Evolutionary conservation across 2,329 filamentous ascomycete species (phyloP).

Genomic region (Setomelanomma holmii): DNA sequence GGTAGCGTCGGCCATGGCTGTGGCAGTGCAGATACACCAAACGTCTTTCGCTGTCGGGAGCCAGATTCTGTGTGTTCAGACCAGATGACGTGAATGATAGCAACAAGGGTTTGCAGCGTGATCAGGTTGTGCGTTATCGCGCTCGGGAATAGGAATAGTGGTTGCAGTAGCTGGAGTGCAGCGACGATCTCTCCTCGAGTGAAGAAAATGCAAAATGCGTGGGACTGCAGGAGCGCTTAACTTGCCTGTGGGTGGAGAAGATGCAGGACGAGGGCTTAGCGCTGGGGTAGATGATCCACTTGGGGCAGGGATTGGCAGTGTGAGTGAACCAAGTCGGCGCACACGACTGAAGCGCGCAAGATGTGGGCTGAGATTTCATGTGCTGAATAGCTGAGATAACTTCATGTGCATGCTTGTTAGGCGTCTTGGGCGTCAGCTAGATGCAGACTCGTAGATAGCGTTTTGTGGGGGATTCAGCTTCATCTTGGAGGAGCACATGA

Average conservation of each 20-base stretch:
- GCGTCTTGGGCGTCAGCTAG: no score
- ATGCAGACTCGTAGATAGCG: no score
- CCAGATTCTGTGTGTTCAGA: background rate
- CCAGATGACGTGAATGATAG: conserved; percentile 33
- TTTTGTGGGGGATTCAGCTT: background rate
- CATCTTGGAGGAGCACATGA: no score
- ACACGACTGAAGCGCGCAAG: background rate
- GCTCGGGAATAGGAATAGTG: no score
- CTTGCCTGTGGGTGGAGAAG: conserved; percentile 14
- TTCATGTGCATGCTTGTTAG: no score
- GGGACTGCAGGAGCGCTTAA: conserved; percentile 5
- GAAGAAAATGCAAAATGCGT: conserved; percentile 15
- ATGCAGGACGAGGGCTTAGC: conserved; percentile 13
- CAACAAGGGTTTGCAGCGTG: no score
- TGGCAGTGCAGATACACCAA: conserved; percentile 32
- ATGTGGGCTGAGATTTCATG: background rate
- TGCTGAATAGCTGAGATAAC: no score
- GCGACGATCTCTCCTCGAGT: conserved; percentile 20
- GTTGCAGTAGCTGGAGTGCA: no score
- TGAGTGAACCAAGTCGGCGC: background rate
- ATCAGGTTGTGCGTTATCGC: background rate
- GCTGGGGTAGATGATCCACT: conserved; percentile 23
- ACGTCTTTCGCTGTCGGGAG: background rate
- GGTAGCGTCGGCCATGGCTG: conserved; percentile 43
- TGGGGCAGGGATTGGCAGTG: conserved; percentile 4